Evolutionary conservation across 306 rosid genomes (phyloP).

Genomic region (Acacia acuminata): DNA sequence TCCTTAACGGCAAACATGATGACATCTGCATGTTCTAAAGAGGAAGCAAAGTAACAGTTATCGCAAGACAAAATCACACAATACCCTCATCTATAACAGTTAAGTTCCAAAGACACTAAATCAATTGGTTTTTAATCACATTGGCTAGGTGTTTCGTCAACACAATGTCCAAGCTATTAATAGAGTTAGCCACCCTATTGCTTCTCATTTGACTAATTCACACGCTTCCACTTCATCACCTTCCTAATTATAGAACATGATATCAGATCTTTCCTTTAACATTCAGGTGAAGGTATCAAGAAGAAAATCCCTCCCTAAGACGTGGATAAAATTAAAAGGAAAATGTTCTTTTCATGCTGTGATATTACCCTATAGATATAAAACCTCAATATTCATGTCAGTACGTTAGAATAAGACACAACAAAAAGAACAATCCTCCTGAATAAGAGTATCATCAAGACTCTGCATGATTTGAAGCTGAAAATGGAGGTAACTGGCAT

Average conservation of each 20-base stretch:
- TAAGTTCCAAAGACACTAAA: neutral
- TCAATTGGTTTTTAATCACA: constrained; percentile 42
- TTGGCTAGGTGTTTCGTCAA: constrained; percentile 80
- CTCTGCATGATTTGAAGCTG: constrained; percentile 62
- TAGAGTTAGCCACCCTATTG: constrained; percentile 78
- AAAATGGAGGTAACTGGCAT: constrained; percentile 77
- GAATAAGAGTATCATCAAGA: constrained; percentile 42
- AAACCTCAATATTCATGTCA: neutral
- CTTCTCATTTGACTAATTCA: constrained; percentile 72
- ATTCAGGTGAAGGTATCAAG: neutral
- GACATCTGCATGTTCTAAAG: constrained; percentile 69
- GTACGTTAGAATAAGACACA: neutral
- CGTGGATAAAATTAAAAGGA: neutral
- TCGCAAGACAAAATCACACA: constrained; percentile 47
- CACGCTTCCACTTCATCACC: constrained; percentile 46
- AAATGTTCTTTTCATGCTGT: neutral
- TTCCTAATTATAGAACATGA: constrained; percentile 40
- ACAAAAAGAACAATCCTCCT: constrained; percentile 51
- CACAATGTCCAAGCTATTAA: constrained; percentile 68
- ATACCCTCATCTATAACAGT: neutral
- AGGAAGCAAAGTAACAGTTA: constrained; percentile 81
- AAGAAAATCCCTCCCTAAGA: neutral
- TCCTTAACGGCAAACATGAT: too few species aligned
- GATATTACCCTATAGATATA: neutral
- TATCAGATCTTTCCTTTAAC: neutral